Base-by-base conservation (phyloP, 176 grass and related monocot genomes). In the Musa schizocarpa region DNA sequence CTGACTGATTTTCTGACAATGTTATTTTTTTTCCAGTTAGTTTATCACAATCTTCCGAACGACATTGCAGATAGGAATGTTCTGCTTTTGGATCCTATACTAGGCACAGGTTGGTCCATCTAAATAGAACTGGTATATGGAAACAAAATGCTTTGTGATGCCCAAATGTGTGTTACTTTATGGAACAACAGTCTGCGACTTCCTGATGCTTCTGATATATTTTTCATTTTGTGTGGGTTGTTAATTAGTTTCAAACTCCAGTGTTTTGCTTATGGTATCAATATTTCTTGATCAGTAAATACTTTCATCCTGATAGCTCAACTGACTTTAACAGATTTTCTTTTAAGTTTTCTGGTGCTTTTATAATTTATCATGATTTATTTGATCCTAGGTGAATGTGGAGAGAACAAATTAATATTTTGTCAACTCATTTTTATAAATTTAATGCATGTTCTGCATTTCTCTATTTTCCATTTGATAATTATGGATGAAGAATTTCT, bases 21-120 rank as follows among this genome's bases (percentile, higher is more conserved):
- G 9, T 9, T 13, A 65, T n/a, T 21, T 76, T 22, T 13, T 73
- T 51, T 23, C 17, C 74, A 76, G 59, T 43, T 76, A 50, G 23
- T 76, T 63, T 76, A 76, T 76, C 55, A 65, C 9, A 76, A 76
- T 34, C 59, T 76, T 22, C 74, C 74, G 14, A 2, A 14, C 11
- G 74, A 76, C n/a, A 76, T 76, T 50, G 58, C 74, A 23, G 59
- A 76, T n/a, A 50, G 74, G 49, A 58, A 76, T 65, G 74, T 76
- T 8, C 59, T 76, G 8, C 74, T 76, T 52, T 48, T 76, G 48
- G 74, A 76, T 52, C 74, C 74, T 8, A 59, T 76, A 59, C 74
- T 76, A 22, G 74, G 34, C n/a, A 76, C 74, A 76, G 74, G 74
- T 76, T 24, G 25, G 53, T 57, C 14, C 14, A 23, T 2, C n/a